These are phyloP conservation scores for Sporisorium exsertum DNA, from an alignment of 1,284 basidiomycete species.

Conservation along the genomic window DNA sequence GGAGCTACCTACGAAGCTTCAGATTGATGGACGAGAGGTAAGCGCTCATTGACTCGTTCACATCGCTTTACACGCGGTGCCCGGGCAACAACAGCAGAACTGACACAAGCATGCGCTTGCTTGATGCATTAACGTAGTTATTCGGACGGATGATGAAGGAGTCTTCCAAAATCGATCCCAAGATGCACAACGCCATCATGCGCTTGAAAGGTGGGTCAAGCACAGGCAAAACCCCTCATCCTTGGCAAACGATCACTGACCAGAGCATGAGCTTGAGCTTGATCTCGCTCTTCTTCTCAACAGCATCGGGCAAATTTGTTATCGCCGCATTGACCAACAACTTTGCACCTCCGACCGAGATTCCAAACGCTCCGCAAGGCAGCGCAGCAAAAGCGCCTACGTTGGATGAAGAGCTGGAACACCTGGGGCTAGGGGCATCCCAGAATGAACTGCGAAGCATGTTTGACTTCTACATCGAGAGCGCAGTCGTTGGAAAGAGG, in stretches of 20 bases:
- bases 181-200: conserved; percentile 62
- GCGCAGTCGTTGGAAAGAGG: conserved; percentile 67
- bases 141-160: conserved; percentile 69
- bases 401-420: conserved; percentile 58
- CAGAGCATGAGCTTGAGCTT: neutral
- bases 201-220: conserved; percentile 34
- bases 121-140: conserved; percentile 44
- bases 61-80: neutral
- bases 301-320: conserved; percentile 63
- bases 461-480: conserved; percentile 69
- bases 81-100: neutral
- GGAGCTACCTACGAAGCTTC: conserved; percentile 28
- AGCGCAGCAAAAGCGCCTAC: conserved; percentile 22
- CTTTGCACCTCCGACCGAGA: conserved; percentile 59
- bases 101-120: neutral
- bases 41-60: neutral
- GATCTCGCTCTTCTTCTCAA: neutral
- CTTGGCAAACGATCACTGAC: neutral
- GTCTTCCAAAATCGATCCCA: conserved; percentile 55
- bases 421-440: conserved; percentile 51
- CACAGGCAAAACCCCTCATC: neutral
- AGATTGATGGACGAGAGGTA: conserved; percentile 50
- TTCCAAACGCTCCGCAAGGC: conserved; percentile 12
- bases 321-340: conserved; percentile 70
- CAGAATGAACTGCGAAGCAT: conserved; percentile 51